Percentiles rank a stretch among this genome's conserved stretches.
Conservation (phyloP, 148 eudicot species). For the Cornus controversa region DNA sequence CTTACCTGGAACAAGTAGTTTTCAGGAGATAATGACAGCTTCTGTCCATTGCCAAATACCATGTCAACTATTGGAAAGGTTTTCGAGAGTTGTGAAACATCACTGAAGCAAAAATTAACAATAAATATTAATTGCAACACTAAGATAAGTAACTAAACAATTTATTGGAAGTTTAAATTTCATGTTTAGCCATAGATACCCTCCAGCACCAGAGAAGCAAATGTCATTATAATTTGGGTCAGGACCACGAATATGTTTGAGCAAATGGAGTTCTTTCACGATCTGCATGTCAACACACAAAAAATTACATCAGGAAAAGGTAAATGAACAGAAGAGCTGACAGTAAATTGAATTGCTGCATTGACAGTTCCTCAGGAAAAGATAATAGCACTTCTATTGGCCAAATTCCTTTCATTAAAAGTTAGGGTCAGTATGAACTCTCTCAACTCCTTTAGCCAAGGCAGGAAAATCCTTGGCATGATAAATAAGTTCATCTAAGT, state of each 20-base stretch:
- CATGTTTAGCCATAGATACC: constrained; percentile 31
- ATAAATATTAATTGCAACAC: constrained; percentile 1
- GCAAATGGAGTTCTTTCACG: constrained; percentile 54
- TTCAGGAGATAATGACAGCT: constrained; percentile 77
- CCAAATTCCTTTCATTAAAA: too few relatives aligned
- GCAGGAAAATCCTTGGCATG: too few relatives aligned
- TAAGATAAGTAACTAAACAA: constrained; percentile 8
- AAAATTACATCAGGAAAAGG: constrained; percentile 3
- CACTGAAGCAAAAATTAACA: constrained; percentile 43
- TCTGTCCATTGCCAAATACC: constrained; percentile 75
- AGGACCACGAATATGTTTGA: constrained; percentile 76
- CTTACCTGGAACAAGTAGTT: constrained; percentile 88
- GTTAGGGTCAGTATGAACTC: too few relatives aligned
- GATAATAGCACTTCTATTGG: not conserved
- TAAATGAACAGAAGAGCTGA: not conserved
- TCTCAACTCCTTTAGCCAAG: too few relatives aligned
- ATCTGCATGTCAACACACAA: constrained; percentile 44
- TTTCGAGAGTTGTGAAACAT: constrained; percentile 61
- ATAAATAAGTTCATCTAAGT: not conserved
- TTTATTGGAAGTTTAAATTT: not conserved
- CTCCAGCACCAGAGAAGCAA: constrained; percentile 92
- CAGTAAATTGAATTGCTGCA: not conserved
- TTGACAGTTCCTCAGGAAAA: too few relatives aligned
- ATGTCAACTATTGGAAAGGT: constrained; percentile 79
- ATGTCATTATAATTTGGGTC: constrained; percentile 87